Percentiles rank a stretch among this genome's conserved stretches.
Conservation (phyloP, 805 yeast genomes). For the Lachancea nothofagi region DNA sequence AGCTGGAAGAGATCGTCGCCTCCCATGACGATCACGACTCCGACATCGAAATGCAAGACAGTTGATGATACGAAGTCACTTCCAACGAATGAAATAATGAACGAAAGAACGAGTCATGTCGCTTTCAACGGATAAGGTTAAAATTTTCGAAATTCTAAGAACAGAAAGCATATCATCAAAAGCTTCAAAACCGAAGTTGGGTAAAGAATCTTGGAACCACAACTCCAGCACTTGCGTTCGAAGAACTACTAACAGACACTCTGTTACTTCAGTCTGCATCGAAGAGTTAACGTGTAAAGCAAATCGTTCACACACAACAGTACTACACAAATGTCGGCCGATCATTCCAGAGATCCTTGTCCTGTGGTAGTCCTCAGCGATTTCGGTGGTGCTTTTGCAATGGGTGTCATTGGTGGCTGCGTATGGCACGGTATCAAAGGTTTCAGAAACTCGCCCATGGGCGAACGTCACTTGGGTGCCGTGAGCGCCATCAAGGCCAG, state of each 20-base stretch:
- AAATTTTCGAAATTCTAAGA: no score
- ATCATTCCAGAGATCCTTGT: slow-evolving; percentile 98
- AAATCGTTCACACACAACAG: not conserved
- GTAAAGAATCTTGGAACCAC: no score
- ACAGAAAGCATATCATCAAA: no score
- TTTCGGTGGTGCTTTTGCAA: slow-evolving; percentile 98
- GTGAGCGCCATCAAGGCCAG: slow-evolving; percentile 87
- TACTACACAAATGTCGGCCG: slow-evolving; percentile 63
- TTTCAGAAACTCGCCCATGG: slow-evolving; percentile 94
- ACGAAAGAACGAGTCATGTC: no score
- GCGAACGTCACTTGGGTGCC: slow-evolving; percentile 90
- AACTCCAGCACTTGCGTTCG: no score
- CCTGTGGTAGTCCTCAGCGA: slow-evolving; percentile 94
- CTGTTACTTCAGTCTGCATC: no score
- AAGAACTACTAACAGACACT: no score
- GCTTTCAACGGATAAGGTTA: no score
- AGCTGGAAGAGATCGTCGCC: slow-evolving; percentile 8
- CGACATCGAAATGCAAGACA: slow-evolving; percentile 3
- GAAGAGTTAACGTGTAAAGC: no score
- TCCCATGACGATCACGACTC: slow-evolving; percentile 6
- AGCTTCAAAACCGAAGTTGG: no score
- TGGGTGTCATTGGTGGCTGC: slow-evolving; percentile 99
- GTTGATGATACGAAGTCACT: no score
- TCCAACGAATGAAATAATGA: no score
- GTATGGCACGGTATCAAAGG: slow-evolving; percentile 99